Conservation (phyloP, 2,329 filamentous ascomycete species). For the Neonectria magnoliae region DNA sequence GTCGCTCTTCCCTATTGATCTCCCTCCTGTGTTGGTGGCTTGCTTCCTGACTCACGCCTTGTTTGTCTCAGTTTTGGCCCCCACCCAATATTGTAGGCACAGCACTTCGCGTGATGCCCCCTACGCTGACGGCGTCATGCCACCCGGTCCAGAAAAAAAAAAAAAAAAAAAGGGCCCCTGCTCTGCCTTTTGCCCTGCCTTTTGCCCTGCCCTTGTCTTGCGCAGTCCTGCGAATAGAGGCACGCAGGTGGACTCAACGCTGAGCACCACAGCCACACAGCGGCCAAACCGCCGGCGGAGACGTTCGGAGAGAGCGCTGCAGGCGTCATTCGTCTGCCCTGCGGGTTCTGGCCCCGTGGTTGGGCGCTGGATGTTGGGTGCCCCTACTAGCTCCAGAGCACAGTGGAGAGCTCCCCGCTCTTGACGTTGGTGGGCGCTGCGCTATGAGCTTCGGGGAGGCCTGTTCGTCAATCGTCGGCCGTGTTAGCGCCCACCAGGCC, state of each 20-base stretch:
- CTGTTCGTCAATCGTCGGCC: constrained; percentile 2
- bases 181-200: background rate
- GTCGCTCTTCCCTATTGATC: background rate
- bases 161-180: background rate
- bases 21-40: background rate
- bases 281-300: constrained; percentile 23
- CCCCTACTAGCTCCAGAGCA: background rate
- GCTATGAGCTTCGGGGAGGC: constrained; percentile 3
- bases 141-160: background rate
- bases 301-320: constrained; percentile 26
- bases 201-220: background rate
- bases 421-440: constrained; percentile 8
- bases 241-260: constrained; percentile 1
- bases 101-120: background rate
- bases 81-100: constrained; percentile 11
- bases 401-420: constrained; percentile 9
- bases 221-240: background rate
- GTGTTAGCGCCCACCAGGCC: constrained; percentile 4
- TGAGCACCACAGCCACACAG: constrained; percentile 32
- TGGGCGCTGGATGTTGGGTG: constrained; percentile 18
- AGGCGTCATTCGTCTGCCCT: constrained; percentile 37
- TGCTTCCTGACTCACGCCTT: constrained; percentile 9
- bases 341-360: background rate
- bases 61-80: constrained; percentile 12
- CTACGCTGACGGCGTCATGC: constrained; percentile 8